These are phyloP conservation scores for Pilobolus umbonatus DNA, from an alignment of 192 early-diverging fungal genomes.

Conservation along the genomic window DNA sequence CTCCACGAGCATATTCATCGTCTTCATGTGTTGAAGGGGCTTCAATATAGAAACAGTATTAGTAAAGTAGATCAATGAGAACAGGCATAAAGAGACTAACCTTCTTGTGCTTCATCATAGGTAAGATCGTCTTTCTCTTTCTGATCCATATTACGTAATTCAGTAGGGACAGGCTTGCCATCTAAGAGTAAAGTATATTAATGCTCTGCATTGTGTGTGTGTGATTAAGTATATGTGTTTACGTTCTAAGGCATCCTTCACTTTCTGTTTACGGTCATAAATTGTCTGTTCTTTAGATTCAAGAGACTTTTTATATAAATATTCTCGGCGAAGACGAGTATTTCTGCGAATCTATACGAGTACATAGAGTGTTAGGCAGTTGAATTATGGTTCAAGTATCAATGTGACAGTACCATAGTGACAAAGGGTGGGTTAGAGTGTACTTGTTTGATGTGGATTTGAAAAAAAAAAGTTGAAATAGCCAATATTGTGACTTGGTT, in stretches of 20 bases:
- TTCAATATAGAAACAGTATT: too few species aligned
- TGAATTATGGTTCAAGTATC: background rate
- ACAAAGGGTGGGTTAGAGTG: background rate
- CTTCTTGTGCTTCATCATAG: constrained; percentile 84
- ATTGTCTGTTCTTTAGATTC: constrained; percentile 90
- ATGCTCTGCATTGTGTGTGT: background rate
- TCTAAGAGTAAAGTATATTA: constrained; percentile 40
- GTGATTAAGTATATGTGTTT: constrained; percentile 16
- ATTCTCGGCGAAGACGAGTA: constrained; percentile 87
- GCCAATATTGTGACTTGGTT: background rate
- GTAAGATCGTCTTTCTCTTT: constrained; percentile 71
- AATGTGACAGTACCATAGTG: background rate
- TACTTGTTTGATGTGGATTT: background rate
- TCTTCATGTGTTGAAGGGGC: constrained; percentile 79
- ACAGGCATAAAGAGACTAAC: too few species aligned
- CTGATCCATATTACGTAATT: constrained; percentile 75
- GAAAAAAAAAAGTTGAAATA: background rate
- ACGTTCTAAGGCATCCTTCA: constrained; percentile 88
- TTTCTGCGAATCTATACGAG: constrained; percentile 71
- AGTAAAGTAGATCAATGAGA: background rate
- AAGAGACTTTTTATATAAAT: constrained; percentile 93
- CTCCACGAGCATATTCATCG: constrained; percentile 95
- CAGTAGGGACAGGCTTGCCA: constrained; percentile 83
- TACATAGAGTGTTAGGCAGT: background rate
- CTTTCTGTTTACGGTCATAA: constrained; percentile 89